Evolutionary conservation across 2,329 filamentous ascomycete species (phyloP), one percentile per base, ranked within the genome.

Genomic region (Canariomyces notabilis): DNA sequence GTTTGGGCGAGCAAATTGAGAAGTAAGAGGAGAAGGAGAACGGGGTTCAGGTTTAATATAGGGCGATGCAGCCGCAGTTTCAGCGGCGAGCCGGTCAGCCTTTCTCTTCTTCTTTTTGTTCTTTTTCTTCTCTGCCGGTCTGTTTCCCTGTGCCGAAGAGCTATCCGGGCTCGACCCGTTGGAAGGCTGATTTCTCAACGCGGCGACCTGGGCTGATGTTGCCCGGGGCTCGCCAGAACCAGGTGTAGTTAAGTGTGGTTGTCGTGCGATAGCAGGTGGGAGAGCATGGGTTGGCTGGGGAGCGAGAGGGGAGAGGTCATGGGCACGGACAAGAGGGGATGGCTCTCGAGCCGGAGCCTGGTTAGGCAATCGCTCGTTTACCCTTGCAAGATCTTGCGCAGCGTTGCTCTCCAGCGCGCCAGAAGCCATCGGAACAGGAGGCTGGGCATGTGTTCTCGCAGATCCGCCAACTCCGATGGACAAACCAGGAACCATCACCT

Each of bases 251-350:
- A 64, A 53, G 38, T 61, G 61, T 20, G 62, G 59, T 16, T 62
- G 62, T 26, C 67, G 66, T 42, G 70, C 64, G 61, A 69, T 66
- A 56, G 76, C 69, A 67, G 83, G 61, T 53, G 76, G 70, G 63
- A 85, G 74, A 53, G 80, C 80, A 60, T 87, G 83, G 39, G 82
- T 81, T 43, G 87, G 85, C 59, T 87, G 86, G 20, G 87, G 86
- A 42, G 87, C 87, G 60, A 84, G 69, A 34, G 84, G 85, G 29
- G 82, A 83, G 41, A 82, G 78, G 58, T 90, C 83, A 61, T 89
- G 84, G 56, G 82, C 83, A 60, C 82, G 80, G 57, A 90, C 74
- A 48, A 90, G 70, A 42, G 82, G 80, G 51, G 84, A 76, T 42
- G 77, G 67, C 54, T 64, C 71, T 56, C 61, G 65, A 52, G 58